phyloP scores from a whole-genome alignment of 129 eudicot genomes.

The Tanacetum coccineum region DNA sequence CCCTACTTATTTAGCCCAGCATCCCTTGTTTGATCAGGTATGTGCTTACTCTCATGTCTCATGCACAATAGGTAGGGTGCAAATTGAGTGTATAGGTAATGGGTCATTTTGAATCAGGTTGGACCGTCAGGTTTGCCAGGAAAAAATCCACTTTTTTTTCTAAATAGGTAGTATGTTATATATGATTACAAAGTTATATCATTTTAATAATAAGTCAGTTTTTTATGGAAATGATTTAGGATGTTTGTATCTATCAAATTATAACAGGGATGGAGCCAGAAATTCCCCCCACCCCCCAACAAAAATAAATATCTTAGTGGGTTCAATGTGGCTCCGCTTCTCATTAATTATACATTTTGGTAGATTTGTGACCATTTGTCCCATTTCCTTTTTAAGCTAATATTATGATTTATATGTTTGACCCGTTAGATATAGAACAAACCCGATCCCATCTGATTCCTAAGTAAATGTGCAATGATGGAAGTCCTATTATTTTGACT shows the following conservation, averaged over 20 bases:
- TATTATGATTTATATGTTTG: not conserved
- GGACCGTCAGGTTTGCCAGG: not conserved
- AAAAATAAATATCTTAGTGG: too few species aligned
- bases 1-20: slow-evolving; percentile 94
- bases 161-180: not conserved
- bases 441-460: not conserved
- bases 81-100: slow-evolving; percentile 8
- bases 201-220: not conserved
- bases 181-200: not conserved
- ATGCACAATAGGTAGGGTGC: slow-evolving; percentile 21
- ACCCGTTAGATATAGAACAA: not conserved
- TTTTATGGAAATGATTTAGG: not conserved
- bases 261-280: too few species aligned
- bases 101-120: not conserved
- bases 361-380: not conserved
- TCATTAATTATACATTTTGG: not conserved
- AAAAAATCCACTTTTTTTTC: not conserved
- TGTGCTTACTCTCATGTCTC: slow-evolving; percentile 33
- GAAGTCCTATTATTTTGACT: slow-evolving; percentile 9
- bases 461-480: not conserved
- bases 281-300: too few species aligned
- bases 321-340: too few species aligned
- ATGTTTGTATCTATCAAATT: not conserved
- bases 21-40: slow-evolving; percentile 98
- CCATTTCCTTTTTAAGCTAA: not conserved